Conservation (phyloP, 805 yeast species). For the Wickerhamiella kazuoi region DNA sequence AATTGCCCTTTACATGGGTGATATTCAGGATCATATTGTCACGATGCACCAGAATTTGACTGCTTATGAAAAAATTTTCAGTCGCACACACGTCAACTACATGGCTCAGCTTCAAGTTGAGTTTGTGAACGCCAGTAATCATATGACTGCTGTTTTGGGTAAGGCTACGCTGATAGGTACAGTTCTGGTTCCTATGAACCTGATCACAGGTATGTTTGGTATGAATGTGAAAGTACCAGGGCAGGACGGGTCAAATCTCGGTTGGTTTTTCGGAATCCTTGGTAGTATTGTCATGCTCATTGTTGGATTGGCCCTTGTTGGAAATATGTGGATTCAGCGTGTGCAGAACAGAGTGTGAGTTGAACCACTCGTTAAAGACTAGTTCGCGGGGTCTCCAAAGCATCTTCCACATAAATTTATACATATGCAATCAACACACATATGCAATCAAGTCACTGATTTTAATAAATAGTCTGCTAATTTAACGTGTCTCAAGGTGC, state of each 20-base stretch:
- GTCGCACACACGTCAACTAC: slow-evolving; percentile 81
- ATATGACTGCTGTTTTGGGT: slow-evolving; percentile 71
- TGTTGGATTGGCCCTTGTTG: slow-evolving; percentile 24
- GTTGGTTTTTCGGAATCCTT: slow-evolving; percentile 56
- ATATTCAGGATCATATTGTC: slow-evolving; percentile 90
- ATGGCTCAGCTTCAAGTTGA: slow-evolving; percentile 89
- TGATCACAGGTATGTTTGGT: slow-evolving; percentile 83
- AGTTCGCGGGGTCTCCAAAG: too few relatives aligned
- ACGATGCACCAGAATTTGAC: slow-evolving; percentile 86
- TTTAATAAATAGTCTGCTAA: not conserved
- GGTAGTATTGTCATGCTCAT: slow-evolving; percentile 32
- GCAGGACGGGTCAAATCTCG: slow-evolving; percentile 25
- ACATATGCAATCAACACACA: too few relatives aligned
- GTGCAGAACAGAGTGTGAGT: too few relatives aligned
- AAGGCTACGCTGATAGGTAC: slow-evolving; percentile 86
- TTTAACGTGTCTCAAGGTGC: not conserved
- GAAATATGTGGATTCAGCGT: slow-evolving; percentile 16
- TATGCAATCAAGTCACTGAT: too few relatives aligned
- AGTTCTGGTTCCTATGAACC: slow-evolving; percentile 70
- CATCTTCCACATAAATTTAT: not conserved
- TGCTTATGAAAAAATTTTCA: slow-evolving; percentile 83
- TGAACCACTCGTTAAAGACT: too few relatives aligned
- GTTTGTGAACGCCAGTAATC: slow-evolving; percentile 69
- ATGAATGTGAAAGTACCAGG: slow-evolving; percentile 92
- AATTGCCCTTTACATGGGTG: slow-evolving; percentile 81